These are phyloP conservation scores for Fusarium sp. DNA, from an alignment of 2,329 filamentous ascomycete species.

Conservation along the genomic window DNA sequence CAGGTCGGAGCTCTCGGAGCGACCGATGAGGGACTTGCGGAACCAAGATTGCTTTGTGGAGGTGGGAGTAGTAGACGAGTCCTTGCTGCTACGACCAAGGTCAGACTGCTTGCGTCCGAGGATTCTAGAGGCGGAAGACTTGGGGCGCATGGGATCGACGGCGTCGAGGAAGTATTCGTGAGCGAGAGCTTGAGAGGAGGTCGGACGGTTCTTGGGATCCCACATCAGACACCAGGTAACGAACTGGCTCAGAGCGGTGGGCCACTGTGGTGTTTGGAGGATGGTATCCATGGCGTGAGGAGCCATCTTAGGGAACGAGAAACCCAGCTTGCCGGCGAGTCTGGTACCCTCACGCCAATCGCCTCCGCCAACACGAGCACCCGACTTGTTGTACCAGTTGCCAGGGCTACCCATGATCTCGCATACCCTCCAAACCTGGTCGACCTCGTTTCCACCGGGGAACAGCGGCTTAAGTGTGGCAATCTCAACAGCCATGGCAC, in stretches of 20 bases:
- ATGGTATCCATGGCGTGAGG: conserved; percentile 97
- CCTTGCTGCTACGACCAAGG: conserved; percentile 75
- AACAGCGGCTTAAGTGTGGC: conserved; percentile 97
- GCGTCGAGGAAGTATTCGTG: conserved; percentile 97
- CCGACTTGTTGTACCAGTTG: conserved; percentile 96
- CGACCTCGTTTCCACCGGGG: conserved; percentile 97
- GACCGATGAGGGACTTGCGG: conserved; percentile 89
- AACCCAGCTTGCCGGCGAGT: conserved; percentile 94
- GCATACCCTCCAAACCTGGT: conserved; percentile 98
- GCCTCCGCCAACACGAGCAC: conserved; percentile 87
- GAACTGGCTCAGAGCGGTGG: conserved; percentile 86
- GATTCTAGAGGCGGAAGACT: conserved; percentile 84
- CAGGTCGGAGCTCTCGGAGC: conserved; percentile 77
- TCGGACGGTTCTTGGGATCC: conserved; percentile 93
- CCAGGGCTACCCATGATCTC: conserved; percentile 99
- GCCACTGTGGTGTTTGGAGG: conserved; percentile 91
- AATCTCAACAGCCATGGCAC: conserved; percentile 98
- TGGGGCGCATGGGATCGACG: conserved; percentile 90
- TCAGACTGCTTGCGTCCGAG: conserved; percentile 93
- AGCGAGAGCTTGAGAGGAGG: conserved; percentile 90
- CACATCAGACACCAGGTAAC: conserved; percentile 99
- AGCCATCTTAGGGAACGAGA: conserved; percentile 99
- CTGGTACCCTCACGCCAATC: conserved; percentile 97
- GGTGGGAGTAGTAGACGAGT: conserved; percentile 69
- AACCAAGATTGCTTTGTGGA: conserved; percentile 96